Base-by-base conservation (phyloP, 768 basidiomycete species). In the Boletales sp. region DNA sequence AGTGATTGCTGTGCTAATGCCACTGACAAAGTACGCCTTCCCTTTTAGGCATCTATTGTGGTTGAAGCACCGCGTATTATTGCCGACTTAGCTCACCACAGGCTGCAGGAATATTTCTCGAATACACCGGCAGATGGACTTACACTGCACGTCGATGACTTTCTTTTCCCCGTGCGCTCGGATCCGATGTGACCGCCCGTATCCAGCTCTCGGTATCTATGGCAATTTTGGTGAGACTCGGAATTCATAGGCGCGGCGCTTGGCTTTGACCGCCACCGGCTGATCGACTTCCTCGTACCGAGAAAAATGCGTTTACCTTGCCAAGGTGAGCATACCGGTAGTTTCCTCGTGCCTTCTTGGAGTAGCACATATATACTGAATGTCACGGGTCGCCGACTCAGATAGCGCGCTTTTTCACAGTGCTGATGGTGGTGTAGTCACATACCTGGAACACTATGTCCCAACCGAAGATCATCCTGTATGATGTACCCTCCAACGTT, bases 401-500 rank as follows among this genome's bases (percentile, higher is more conserved):
- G 31, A 32, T 15, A 48, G 39, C 47, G 49, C 25, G 39, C 40
- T 33, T 36, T 11, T 32, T 43, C 19, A 15, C 18, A 11, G 14
- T 30, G 10, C 37, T 49, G 37, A 38, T 37, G 42, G 38, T 17
- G 19, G 33, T 33, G 43, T 28, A 25, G 15, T 4, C 34, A 33
- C 42, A n/a, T 15, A 15, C 37, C 19, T 39, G 17, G 17, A 34
- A 4, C 41, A 30, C 48, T 42, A 76, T 76, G 74, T 64, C 75
- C 48, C 71, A 72, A 45, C 79, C 82, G 12, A 67, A 72, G 41
- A 83, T 89, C 52, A 80, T 73, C 14, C 70, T 89, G 14, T 89
- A 87, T 61, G 87, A 89, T 54, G 73, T 83, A 18, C 81, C 77
- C 32, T 82, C 84, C 10, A 73, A 72, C 43, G 74, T 73, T 9